Evolutionary conservation across 2,329 filamentous ascomycete species (phyloP), one percentile per base, ranked within the genome.

Genomic region (Aspergillus udagawae): DNA sequence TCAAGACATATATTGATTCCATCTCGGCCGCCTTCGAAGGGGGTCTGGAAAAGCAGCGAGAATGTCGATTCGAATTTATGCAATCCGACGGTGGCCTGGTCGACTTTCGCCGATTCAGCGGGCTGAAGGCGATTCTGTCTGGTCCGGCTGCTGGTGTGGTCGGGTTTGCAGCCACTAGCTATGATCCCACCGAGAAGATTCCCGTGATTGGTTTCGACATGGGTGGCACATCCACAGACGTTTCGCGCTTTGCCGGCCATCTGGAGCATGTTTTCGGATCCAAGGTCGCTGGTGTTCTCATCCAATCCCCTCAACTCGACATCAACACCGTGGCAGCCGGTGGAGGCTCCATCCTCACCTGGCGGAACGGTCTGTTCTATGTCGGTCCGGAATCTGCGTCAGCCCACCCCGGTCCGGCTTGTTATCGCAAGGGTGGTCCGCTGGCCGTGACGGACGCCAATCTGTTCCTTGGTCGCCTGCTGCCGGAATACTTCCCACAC

Each of bases 261-360:
- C 93, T 96, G 67, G 92, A 96, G 66, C 92, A 97, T 67, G 91
- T 96, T 0, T 96, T 96, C 64, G 92, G 96, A 74, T 96, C 92
- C 0, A 96, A 91, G 0, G 96, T 91, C 1, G 92, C 92, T 0
- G 92, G 92, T n/a, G 90, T 96, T 0, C 93, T 92, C 0, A 94
- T 96, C 28, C 92, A 96, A 67, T 92, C 90, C 1, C 92, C 92
- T 0, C 92, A 96, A 68, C 82, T 96, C 0, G 92, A 96, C 68
- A 96, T 96, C 76, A 96, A 96, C 73, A 97, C 92, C 0, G 92
- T 97, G 1, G 92, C 92, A 5, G 92, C 92, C 2, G 92, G 92
- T 49, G 92, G 92, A 61, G 77, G 77, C 23, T 79, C 77, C 1
- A 77, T 78, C 41, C 80, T 97, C 3, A 94, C 95, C 74, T 96